Evolutionary conservation across 345 rosid genomes (phyloP).

Genomic region (Xanthoceras sorbifolium): DNA sequence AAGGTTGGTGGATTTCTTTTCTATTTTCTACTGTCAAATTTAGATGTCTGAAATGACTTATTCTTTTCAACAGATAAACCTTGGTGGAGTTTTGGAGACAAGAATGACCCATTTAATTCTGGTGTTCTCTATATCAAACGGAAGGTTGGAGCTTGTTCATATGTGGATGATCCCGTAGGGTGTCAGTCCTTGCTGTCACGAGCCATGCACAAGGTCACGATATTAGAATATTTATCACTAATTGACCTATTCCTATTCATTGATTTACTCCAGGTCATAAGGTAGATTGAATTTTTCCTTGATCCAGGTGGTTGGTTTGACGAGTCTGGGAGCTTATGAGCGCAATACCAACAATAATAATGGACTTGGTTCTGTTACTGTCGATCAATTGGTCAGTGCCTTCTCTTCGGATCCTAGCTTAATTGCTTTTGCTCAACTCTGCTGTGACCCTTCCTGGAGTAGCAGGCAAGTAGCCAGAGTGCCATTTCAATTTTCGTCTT

Average conservation of each 20-base stretch:
- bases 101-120: conserved; percentile 73
- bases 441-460: conserved; percentile 87
- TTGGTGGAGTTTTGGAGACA: conserved; percentile 83
- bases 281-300: conserved; percentile 14
- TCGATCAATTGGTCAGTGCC: conserved; percentile 93
- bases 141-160: conserved; percentile 96
- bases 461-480: conserved; percentile 51
- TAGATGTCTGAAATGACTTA: conserved; percentile 3
- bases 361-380: conserved; percentile 55
- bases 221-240: not conserved
- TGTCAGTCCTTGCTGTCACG: conserved; percentile 90
- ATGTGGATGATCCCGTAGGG: conserved; percentile 93
- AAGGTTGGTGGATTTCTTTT: conserved; percentile 51
- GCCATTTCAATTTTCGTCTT: not conserved
- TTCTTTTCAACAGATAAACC: conserved; percentile 57
- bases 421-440: conserved; percentile 85
- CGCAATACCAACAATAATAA: conserved; percentile 33
- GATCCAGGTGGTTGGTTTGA: conserved; percentile 79
- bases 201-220: conserved; percentile 91
- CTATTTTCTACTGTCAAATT: conserved; percentile 19
- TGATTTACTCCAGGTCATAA: conserved; percentile 16
- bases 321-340: conserved; percentile 44
- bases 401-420: conserved; percentile 97
- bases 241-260: not conserved
- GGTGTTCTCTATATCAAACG: conserved; percentile 90